Base-by-base conservation (phyloP, 2,329 filamentous ascomycete genomes). In the Talaromyces piceae region DNA sequence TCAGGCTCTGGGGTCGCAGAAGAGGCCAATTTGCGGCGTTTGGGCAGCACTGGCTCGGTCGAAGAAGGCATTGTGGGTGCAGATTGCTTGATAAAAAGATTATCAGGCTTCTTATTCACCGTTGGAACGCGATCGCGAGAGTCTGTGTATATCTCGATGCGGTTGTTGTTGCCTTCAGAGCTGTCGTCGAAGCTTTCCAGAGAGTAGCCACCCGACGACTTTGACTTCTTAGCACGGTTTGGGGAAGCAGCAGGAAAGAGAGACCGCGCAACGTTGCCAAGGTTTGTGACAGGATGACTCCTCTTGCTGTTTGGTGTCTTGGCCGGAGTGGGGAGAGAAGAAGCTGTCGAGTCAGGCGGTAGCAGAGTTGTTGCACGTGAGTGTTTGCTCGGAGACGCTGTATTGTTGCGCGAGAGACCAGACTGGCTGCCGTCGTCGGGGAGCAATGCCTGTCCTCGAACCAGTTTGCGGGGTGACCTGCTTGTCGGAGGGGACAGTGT, bases 91-190 rank as follows among this genome's bases (percentile, higher is more conserved):
- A 75, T 59, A 58, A 84, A 84, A 0, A 79, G 79, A 57, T 83
- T 84, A 49, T 77, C 74, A 44, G 74, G 69, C 28, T 68, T 71
- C 4, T 71, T 61, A 55, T 79, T 77, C 2, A 75, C 52, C 46
- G 76, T 71, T 12, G 81, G 81, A 27, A 83, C 69, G 43, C 79
- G 77, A 60, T 83, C 81, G 57, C 81, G 77, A 23, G 78, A 77
- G 58, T 85, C 81, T n/a, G 80, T 83, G 66, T 76, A 84, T 54
- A 84, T 80, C 47, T 77, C 65, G 43, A 83, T 78, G 49, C 72
- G 66, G 4, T 67, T 63, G 37, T 71, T 66, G 20, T 56, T 60
- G 18, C 57, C 56, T 18, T 55, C 54, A 12, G 62, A 51, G 26
- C 68, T 61, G 12, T 69, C 63, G 25, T 62, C 61, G 43, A 73